These are phyloP conservation scores for Heteromeles arbutifolia DNA, from an alignment of 306 rosid genomes.

Conservation along the genomic window DNA sequence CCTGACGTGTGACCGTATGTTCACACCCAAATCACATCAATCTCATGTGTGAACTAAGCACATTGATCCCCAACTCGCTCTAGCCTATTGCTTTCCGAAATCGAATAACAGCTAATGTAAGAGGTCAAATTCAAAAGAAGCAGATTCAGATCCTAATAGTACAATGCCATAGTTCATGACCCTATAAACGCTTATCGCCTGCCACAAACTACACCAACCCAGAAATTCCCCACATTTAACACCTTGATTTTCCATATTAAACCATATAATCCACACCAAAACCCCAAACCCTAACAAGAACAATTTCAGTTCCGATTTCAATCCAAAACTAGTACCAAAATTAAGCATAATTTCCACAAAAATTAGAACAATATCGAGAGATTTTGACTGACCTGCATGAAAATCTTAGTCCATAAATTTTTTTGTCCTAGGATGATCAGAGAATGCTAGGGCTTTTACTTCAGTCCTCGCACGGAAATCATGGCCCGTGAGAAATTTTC, in stretches of 20 bases:
- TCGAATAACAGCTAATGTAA: background rate
- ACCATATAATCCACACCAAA: background rate
- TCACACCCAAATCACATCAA: background rate
- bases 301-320: background rate
- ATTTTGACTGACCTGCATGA: background rate
- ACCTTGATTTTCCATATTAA: background rate
- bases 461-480: background rate
- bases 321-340: background rate
- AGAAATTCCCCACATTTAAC: background rate
- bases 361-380: background rate
- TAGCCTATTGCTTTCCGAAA: background rate
- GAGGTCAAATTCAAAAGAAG: background rate
- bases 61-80: background rate
- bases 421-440: background rate
- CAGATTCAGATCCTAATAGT: background rate
- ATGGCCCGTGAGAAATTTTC: background rate
- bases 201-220: background rate
- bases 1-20: background rate
- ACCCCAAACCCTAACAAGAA: background rate
- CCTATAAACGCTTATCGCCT: conserved; percentile 1
- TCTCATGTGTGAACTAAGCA: background rate
- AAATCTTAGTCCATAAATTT: background rate
- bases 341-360: background rate
- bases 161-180: conserved; percentile 3
- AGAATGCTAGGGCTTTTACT: background rate